Base-by-base conservation (phyloP, 495 filamentous ascomycete species). In the Trichoderma virens region DNA sequence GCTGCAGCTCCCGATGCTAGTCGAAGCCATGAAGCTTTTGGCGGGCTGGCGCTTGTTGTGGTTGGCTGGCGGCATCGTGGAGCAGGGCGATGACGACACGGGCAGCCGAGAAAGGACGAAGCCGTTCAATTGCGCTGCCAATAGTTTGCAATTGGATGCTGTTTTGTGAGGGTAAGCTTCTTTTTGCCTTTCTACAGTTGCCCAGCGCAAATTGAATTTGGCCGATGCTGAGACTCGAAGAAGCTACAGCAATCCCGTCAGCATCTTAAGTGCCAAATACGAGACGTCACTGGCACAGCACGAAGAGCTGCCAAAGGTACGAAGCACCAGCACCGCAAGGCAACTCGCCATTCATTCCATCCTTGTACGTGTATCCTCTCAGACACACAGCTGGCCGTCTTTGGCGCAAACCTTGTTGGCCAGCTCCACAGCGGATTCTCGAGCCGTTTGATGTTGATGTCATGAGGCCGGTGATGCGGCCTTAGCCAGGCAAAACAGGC, bases 11-110 rank as follows among this genome's bases (percentile, higher is more conserved):
- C 34, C 34, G 34, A 31, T 31, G 23, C 51, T 56, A 56, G 51
- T 35, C 6, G 34, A 13, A 13, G 0, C 20, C 14, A 20, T 28
- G 23, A 3, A 8, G 34, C 34, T 35, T n/a, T n/a, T 28, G 51
- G 8, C 23, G 23, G 11, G 14, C 25, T 56, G 30, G 25, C 25
- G 51, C 51, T 56, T 27, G 51, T 27, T 8, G 11, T 23, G 23
- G 51, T 6, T n/a, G 27, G 51, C 11, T 23, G 25, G 16, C 18
- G 51, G 23, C 8, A 18, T 28, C 51, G 51, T 56, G 51, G 51
- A 16, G 51, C 9, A 45, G 25, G 51, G 27, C 27, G 51, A 56
- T 56, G 51, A 56, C 51, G 51, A 56, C 51, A 56, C 51, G 25
- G n/a, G 41, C 41, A 45, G 34, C 6, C 13, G 34, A 13, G 34